A percentile compares a stretch with the other conserved stretches of the same genome.
These are phyloP conservation scores for Beauveria asiatica DNA, from an alignment of 2,329 filamentous ascomycete genomes.

Conservation along the genomic window DNA sequence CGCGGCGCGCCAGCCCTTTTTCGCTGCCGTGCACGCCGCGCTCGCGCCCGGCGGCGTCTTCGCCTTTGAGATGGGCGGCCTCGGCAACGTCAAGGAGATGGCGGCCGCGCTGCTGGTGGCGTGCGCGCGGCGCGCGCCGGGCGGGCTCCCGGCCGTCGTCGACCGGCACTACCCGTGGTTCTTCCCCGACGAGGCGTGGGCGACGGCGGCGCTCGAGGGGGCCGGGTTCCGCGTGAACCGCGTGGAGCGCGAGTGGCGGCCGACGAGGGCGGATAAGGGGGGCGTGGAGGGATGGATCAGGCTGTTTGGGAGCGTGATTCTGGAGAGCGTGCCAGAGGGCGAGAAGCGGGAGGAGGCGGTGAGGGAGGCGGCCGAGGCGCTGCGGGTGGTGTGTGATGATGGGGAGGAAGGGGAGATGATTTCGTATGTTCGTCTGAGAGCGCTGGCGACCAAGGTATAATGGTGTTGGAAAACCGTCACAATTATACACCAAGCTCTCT, in stretches of 20 bases:
- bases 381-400: conserved; percentile 46
- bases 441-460: conserved; percentile 32
- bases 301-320: conserved; percentile 51
- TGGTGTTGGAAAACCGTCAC: not conserved
- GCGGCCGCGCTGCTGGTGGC: conserved; percentile 47
- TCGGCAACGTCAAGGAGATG: conserved; percentile 59
- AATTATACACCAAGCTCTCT: no score
- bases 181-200: conserved; percentile 58
- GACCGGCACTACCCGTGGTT: conserved; percentile 56
- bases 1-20: conserved; percentile 39
- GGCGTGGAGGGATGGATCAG: conserved; percentile 59
- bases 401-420: conserved; percentile 49
- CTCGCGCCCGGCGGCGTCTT: conserved; percentile 50
- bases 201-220: conserved; percentile 34
- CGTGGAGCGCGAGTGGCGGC: conserved; percentile 56
- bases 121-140: conserved; percentile 37
- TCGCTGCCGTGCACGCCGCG: conserved; percentile 40
- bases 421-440: conserved; percentile 46
- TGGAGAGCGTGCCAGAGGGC: conserved; percentile 41
- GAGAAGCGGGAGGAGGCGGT: conserved; percentile 44
- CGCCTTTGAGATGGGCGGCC: conserved; percentile 63
- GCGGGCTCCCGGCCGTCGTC: conserved; percentile 35
- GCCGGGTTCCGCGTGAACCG: conserved; percentile 42
- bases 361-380: conserved; percentile 43
- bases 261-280: conserved; percentile 48